Evolutionary conservation across 148 eudicot species (phyloP).

Genomic region (Chenopodium album): DNA sequence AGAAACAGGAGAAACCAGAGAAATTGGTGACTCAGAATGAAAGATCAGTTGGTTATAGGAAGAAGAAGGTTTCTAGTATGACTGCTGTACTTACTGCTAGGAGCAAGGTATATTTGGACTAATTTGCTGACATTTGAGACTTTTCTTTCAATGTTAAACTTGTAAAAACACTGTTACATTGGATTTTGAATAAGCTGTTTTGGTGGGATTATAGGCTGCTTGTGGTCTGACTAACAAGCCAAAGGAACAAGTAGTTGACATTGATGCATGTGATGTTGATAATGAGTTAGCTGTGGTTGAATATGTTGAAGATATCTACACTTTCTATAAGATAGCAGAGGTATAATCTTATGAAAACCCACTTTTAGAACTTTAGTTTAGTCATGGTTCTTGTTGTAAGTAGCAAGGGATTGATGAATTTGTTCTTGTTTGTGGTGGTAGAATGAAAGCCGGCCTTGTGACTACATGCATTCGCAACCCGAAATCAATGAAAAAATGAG

Average conservation of each 20-base stretch:
- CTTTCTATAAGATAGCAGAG: constrained; percentile 68
- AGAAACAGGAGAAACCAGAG: constrained; percentile 25
- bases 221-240: constrained; percentile 57
- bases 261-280: constrained; percentile 66
- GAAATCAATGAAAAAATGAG: constrained; percentile 70
- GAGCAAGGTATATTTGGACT: constrained; percentile 52
- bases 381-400: constrained; percentile 38
- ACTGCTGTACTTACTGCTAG: constrained; percentile 71
- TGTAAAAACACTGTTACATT: neutral
- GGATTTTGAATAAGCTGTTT: neutral
- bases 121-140: neutral
- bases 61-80: constrained; percentile 38
- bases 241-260: constrained; percentile 45
- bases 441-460: constrained; percentile 50
- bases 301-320: constrained; percentile 81
- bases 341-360: constrained; percentile 9
- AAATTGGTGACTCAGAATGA: constrained; percentile 24
- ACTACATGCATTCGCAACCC: constrained; percentile 63
- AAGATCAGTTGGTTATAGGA: constrained; percentile 27
- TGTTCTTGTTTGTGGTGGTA: constrained; percentile 44
- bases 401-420: constrained; percentile 40
- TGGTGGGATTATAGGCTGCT: constrained; percentile 45
- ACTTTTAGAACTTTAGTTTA: constrained; percentile 34
- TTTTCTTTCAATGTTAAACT: constrained; percentile 12
- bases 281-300: constrained; percentile 81